Percentiles rank a stretch among this genome's conserved stretches.
Evolutionary conservation across 306 rosid species (phyloP).

Genomic region (Inga oerstediana): DNA sequence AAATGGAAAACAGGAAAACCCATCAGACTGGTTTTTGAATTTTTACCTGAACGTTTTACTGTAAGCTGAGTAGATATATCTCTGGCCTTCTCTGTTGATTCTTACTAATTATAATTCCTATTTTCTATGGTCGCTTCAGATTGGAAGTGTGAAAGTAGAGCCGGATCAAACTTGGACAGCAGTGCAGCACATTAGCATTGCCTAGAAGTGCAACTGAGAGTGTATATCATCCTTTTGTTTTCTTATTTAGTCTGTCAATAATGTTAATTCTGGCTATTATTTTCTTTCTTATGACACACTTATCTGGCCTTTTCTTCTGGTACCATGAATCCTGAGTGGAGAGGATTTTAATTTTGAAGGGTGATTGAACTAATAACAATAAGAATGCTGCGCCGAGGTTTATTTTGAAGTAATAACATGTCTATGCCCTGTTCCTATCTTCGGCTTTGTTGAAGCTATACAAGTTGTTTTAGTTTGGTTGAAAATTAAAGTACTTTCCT

Average conservation of each 20-base stretch:
- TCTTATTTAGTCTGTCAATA: slow-evolving; percentile 6
- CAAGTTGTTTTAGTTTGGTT: slow-evolving; percentile 42
- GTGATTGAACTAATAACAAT: neutral
- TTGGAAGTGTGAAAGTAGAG: slow-evolving; percentile 68
- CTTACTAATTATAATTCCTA: slow-evolving; percentile 20
- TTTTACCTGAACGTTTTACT: neutral
- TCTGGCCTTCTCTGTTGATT: slow-evolving; percentile 28
- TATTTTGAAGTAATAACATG: neutral
- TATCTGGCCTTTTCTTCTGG: neutral
- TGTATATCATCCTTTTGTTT: slow-evolving; percentile 27
- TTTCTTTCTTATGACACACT: neutral
- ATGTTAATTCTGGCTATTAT: slow-evolving; percentile 27
- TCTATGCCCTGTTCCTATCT: neutral
- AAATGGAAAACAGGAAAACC: slow-evolving; percentile 2
- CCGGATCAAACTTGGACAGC: slow-evolving; percentile 91
- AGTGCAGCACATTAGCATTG: slow-evolving; percentile 70
- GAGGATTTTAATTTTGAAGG: neutral
- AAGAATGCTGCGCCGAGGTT: neutral
- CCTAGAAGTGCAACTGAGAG: slow-evolving; percentile 44
- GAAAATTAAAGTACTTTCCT: neutral
- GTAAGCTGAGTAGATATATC: slow-evolving; percentile 21
- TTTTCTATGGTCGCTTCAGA: slow-evolving; percentile 55
- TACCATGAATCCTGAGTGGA: neutral
- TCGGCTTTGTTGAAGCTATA: slow-evolving; percentile 1
- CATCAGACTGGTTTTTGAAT: slow-evolving; percentile 16